Evolutionary conservation across 495 filamentous ascomycete genomes (phyloP), one percentile per base, ranked within the genome.

Genomic region (Penicillium cosmopolitanum): DNA sequence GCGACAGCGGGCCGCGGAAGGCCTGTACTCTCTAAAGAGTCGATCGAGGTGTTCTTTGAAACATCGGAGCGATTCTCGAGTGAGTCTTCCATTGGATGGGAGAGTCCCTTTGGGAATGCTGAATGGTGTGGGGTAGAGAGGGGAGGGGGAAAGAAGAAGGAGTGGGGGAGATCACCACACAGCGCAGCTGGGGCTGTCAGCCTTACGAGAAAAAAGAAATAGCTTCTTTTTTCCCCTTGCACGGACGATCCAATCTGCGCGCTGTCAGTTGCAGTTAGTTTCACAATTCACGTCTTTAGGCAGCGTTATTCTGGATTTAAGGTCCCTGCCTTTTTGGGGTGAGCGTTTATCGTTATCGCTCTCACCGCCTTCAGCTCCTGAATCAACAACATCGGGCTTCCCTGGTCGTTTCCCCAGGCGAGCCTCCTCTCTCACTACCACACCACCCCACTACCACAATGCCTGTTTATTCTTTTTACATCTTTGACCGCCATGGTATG

Each of bases 401-500:
- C n/a, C n/a, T n/a, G n/a, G n/a, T n/a, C 66, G 43, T 64, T 64
- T 66, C 68, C 64, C 66, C 57, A 65, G 23, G 23, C 23, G 23
- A 53, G 12, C 55, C 53, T 21, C 19, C 19, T 21, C 19, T 53
- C 23, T n/a, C 47, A 40, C 42, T 21, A n/a, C 63, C 51, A 51
- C 25, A 51, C 25, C 55, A 51, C 23, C 13, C 23, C 34, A 48
- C 46, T 2, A 10, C 47, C 61, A 77, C 72, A 59, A 97, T 98
- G 95, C 85, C 89, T 56, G 89, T 98, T 69, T 97, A 96, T 76
- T 93, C 92, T 40, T 96, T 98, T 78, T 98, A 97, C 81, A 97
- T 98, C 68, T 98, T 98, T 66, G 95, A 98, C 75, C 89, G 95
- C 62, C 95, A 98, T 73, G 96, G 95, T 98, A 83, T 68, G 82